These are phyloP conservation scores for Amanita phalloides DNA, from an alignment of 768 basidiomycete genomes.

Conservation along the genomic window DNA sequence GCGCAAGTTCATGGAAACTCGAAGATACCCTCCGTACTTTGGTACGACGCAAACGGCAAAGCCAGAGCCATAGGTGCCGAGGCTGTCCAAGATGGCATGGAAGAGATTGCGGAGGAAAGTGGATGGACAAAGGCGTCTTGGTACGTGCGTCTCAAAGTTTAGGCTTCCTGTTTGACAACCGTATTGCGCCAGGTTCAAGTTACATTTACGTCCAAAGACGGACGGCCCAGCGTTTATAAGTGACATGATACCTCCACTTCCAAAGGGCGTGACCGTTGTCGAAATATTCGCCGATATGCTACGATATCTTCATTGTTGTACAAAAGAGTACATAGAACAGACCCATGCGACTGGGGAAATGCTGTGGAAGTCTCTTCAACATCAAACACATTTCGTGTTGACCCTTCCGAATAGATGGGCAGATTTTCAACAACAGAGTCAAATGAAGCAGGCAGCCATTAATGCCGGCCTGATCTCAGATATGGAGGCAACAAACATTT, in stretches of 20 bases:
- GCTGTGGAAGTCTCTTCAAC: conserved; percentile 28
- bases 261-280: conserved; percentile 18
- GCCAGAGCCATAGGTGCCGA: conserved; percentile 30
- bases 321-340: conserved; percentile 26
- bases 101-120: conserved; percentile 26
- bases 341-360: conserved; percentile 21
- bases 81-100: conserved; percentile 20
- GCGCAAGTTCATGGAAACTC: conserved; percentile 17
- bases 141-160: conserved; percentile 11
- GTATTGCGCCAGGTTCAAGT: conserved; percentile 10
- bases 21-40: conserved; percentile 27
- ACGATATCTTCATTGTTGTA: conserved; percentile 26
- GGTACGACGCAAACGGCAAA: conserved; percentile 27
- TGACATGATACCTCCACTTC: conserved; percentile 18
- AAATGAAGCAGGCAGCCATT: conserved; percentile 32
- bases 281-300: conserved; percentile 30
- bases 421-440: conserved; percentile 33
- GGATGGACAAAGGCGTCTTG: conserved; percentile 33
- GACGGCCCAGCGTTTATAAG: not conserved
- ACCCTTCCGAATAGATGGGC: conserved; percentile 44
- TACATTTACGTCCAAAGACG: conserved; percentile 10
- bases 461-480: conserved; percentile 29
- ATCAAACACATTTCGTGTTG: conserved; percentile 28
- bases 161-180: not conserved
- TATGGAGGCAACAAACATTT: conserved; percentile 24